phyloP scores from a whole-genome alignment of 495 filamentous ascomycete genomes.

The Penicillium robsamsonii region DNA sequence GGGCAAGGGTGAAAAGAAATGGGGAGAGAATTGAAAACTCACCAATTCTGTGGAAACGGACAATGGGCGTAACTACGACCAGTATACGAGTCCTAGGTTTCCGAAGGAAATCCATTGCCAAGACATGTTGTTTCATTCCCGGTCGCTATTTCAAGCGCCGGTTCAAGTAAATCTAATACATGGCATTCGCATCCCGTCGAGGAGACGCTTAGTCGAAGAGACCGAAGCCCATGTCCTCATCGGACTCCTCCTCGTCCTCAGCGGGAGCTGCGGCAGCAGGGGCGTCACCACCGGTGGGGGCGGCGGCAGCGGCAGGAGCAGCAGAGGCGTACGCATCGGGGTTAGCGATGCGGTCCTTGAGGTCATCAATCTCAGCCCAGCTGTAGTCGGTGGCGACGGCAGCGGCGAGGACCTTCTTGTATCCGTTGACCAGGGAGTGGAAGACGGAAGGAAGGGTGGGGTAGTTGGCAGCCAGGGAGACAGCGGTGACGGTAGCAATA shows the following conservation, averaged over 20 bases:
- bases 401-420: slow-evolving; percentile 95
- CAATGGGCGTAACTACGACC: slow-evolving; percentile 44
- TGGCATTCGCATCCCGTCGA: slow-evolving; percentile 35
- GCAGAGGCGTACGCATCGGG: slow-evolving; percentile 87
- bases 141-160: slow-evolving; percentile 25
- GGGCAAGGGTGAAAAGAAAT: slow-evolving; percentile 1
- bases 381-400: slow-evolving; percentile 87
- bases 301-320: slow-evolving; percentile 64
- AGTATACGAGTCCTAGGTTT: slow-evolving; percentile 30
- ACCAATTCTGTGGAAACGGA: slow-evolving; percentile 30
- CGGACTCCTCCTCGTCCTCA: slow-evolving; percentile 47
- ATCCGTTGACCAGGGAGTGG: slow-evolving; percentile 91
- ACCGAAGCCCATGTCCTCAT: slow-evolving; percentile 56
- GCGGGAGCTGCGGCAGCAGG: slow-evolving; percentile 56
- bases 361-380: slow-evolving; percentile 93
- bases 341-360: slow-evolving; percentile 99
- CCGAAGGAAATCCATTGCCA: slow-evolving; percentile 27
- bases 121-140: slow-evolving; percentile 35
- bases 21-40: slow-evolving; percentile 23
- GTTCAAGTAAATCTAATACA: slow-evolving; percentile 45
- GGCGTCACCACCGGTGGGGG: slow-evolving; percentile 46
- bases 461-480: slow-evolving; percentile 90
- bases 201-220: slow-evolving; percentile 55
- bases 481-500: slow-evolving; percentile 78
- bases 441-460: slow-evolving; percentile 95